Evolutionary conservation across 2,329 filamentous ascomycete species (phyloP), one percentile per base, ranked within the genome.

Genomic region (Rhytidhysteron rufulum): DNA sequence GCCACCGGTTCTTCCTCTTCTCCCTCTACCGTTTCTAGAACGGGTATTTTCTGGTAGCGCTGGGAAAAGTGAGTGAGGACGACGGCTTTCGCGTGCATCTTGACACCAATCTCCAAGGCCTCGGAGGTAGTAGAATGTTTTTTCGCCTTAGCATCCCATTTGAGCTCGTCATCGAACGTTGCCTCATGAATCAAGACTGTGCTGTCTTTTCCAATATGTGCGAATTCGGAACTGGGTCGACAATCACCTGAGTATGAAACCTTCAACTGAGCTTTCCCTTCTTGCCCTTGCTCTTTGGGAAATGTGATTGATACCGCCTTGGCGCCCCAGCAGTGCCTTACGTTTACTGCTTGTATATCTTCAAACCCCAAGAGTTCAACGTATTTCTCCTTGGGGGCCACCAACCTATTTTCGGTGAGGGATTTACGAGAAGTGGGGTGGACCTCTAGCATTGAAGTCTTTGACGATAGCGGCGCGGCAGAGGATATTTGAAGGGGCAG

Each of bases 31-130:
- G 58, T 54, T 36, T 78, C 71, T 4, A 79, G 63, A 3, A 74
- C 69, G 2, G 78, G 82, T 24, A 80, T 72, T 66, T 91, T 91
- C 55, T 88, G 85, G 65, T 98, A 98, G 6, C 93, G 78, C 70
- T 98, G 93, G 40, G 84, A 90, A 67, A 98, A 98, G 64, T 98
- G 93, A 6, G 93, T 98, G 35, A 98, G 74, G 40, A 98, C 69
- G 13, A 93, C 83, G 13, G 86, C 76, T 48, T 83, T 79, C 0
- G 90, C 93, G 20, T 77, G 67, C 93, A 98, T 98, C 33, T 73
- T 68, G 10, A 77, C 74, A 2, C 85, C 91, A 3, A 97, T 78
- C 32, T 73, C 75, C 3, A 98, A 76, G 1, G 93, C 93, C 69
- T 98, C 93, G 11, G 78, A 78, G 46, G 89, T 87, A 7, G 93